Base-by-base conservation (phyloP, 2,329 filamentous ascomycete genomes). In the Fusarium tupiense region DNA sequence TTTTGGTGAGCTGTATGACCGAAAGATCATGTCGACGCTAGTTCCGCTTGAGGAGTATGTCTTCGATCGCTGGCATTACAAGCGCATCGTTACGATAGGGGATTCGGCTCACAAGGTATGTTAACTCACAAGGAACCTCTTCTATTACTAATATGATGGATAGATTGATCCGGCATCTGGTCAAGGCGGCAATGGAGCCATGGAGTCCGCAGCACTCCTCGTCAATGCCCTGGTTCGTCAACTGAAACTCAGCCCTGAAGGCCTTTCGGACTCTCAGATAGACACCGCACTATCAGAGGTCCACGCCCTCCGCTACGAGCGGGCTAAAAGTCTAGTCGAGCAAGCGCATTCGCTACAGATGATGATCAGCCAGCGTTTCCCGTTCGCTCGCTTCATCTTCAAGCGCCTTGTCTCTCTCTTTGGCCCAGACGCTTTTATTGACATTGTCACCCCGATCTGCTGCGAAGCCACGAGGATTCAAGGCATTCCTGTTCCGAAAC, bases 401-500 rank as follows among this genome's bases (percentile, higher is more conserved):
- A 54, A 38, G 3, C 24, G 0, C 7, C 35, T 40, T 9, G 0
- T 38, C 0, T 10, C 35, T 0, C 11, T 29, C 5, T 29, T 54
- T 9, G 33, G 35, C 0, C 52, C 11, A 7, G 4, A 2, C 10
- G 24, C 52, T 3, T 54, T 54, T 6, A 12, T 29, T 4, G 52
- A 54, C 35, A 22, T 54, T 3, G 14, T 40, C 10, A 29, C 20
- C 14, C 33, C 52, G 8, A 38, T 54, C 1, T 54, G 52, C 7
- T 29, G 19, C 1, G 52, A 37, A 1, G 52, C 52, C 13, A 37
- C 52, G 1, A 54, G 24, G 11, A 54, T 54, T 4, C 24, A 54
- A 9, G 52, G 35, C 4, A 29, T 54, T n/a, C 52, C 52, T 7
- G 24, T 54, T 1, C 52, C 52, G 0, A 26, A 7, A 22, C 3